Evolutionary conservation across 352 stramenopile species (phyloP).

Genomic region (Nothophytophthora sp.): DNA sequence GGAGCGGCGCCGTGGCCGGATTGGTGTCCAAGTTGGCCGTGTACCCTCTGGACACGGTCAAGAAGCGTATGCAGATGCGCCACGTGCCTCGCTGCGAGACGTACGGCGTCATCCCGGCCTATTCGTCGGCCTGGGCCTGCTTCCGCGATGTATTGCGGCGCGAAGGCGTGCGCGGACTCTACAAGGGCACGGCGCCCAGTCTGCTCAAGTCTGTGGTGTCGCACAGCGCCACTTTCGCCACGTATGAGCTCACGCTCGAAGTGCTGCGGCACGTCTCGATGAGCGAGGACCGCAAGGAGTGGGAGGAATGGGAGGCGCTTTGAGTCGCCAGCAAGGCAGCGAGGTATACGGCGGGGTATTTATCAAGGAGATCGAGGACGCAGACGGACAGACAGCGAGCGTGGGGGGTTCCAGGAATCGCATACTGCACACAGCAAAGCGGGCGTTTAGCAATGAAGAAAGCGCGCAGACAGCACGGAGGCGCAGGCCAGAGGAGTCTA

Average conservation of each 20-base stretch:
- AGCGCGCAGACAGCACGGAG: too few species aligned
- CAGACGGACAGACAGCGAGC: not conserved
- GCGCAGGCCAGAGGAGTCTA: too few species aligned
- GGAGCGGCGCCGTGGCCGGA: slow-evolving; percentile 86
- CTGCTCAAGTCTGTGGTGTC: slow-evolving; percentile 81
- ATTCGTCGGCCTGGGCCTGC: slow-evolving; percentile 63
- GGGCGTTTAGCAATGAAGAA: too few species aligned
- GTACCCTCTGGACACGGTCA: slow-evolving; percentile 96
- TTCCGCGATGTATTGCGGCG: slow-evolving; percentile 52
- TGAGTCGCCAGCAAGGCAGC: too few species aligned
- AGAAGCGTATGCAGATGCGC: slow-evolving; percentile 95
- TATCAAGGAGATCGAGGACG: not conserved
- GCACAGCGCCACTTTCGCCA: slow-evolving; percentile 75
- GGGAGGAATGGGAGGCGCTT: slow-evolving; percentile 8
- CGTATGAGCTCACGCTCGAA: slow-evolving; percentile 67
- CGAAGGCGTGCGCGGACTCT: slow-evolving; percentile 73
- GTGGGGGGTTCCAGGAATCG: too few species aligned
- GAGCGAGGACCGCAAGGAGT: slow-evolving; percentile 9
- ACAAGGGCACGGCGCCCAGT: slow-evolving; percentile 81
- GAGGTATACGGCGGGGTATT: too few species aligned
- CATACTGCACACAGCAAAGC: too few species aligned
- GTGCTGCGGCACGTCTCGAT: slow-evolving; percentile 32
- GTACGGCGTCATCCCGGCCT: slow-evolving; percentile 74
- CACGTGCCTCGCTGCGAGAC: slow-evolving; percentile 53
- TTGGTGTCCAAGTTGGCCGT: slow-evolving; percentile 92